phyloP scores from a whole-genome alignment of 2,329 filamentous ascomycete genomes.

The Chaetomiaceae sp. region DNA sequence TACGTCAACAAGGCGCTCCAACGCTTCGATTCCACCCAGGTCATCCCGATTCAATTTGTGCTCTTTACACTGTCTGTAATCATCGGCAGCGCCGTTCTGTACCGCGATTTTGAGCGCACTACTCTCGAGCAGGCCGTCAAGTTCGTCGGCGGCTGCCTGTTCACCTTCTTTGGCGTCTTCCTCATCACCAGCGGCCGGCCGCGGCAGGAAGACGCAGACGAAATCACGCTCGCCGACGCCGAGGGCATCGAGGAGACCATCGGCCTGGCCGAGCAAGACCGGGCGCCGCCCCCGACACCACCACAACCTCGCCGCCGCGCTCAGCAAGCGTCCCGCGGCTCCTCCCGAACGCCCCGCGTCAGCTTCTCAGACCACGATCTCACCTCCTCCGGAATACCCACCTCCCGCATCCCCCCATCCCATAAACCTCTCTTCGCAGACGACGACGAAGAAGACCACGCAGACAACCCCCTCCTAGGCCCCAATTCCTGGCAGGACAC shows the following conservation, averaged over 20 bases:
- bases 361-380: conserved; percentile 37
- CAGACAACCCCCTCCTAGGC: conserved; percentile 35
- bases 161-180: conserved; percentile 97
- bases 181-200: conserved; percentile 84
- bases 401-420: conserved; percentile 33
- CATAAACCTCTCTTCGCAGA: conserved; percentile 28
- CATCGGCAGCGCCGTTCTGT: conserved; percentile 85
- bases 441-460: conserved; percentile 5
- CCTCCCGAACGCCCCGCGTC: conserved; percentile 47
- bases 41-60: conserved; percentile 97
- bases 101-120: conserved; percentile 88
- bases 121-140: conserved; percentile 69
- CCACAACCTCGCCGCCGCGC: conserved; percentile 30
- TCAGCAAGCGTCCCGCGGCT: conserved; percentile 40
- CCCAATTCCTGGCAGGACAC: conserved; percentile 40
- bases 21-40: conserved; percentile 93
- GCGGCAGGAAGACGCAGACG: conserved; percentile 52
- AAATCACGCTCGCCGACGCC: conserved; percentile 50
- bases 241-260: conserved; percentile 63
- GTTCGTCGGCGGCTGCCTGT: conserved; percentile 82
- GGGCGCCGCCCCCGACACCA: conserved; percentile 36
- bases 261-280: conserved; percentile 53
- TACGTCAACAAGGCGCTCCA: conserved; percentile 88
- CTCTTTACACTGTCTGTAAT: conserved; percentile 95
- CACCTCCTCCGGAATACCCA: conserved; percentile 31